A percentile compares a stretch with the other conserved stretches of the same genome.
Evolutionary conservation across 306 rosid genomes (phyloP).

Genomic region (Rubus idaeus): DNA sequence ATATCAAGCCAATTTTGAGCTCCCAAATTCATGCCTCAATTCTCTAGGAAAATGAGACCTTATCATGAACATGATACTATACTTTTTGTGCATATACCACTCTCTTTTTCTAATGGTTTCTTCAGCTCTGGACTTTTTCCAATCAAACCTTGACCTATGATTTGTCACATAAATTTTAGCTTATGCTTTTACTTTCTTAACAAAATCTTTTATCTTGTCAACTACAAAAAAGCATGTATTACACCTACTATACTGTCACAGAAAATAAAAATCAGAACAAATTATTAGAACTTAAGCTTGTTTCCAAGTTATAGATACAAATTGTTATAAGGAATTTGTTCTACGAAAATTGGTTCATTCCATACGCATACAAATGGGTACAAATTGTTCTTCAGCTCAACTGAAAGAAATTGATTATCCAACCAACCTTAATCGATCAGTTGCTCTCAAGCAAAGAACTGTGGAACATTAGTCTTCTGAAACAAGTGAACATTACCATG

Average conservation of each 20-base stretch:
- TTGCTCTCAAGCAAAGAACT: conserved; percentile 18
- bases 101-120: background rate
- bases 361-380: background rate
- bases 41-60: background rate
- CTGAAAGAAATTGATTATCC: background rate
- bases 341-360: background rate
- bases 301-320: background rate
- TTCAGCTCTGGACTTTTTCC: background rate
- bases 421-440: conserved; percentile 5
- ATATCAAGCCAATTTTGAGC: background rate
- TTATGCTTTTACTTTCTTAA: background rate
- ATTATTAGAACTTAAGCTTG: background rate
- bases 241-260: background rate
- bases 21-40: background rate
- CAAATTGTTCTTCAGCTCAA: background rate
- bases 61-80: background rate
- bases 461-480: conserved; percentile 28
- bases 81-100: no score
- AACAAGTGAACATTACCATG: conserved; percentile 35
- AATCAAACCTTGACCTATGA: background rate
- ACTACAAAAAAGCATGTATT: background rate
- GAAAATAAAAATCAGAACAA: background rate
- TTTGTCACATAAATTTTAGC: background rate
- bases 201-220: background rate
- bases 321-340: background rate